Base-by-base conservation (phyloP, 306 rosid genomes). In the Gillenia trifoliata region DNA sequence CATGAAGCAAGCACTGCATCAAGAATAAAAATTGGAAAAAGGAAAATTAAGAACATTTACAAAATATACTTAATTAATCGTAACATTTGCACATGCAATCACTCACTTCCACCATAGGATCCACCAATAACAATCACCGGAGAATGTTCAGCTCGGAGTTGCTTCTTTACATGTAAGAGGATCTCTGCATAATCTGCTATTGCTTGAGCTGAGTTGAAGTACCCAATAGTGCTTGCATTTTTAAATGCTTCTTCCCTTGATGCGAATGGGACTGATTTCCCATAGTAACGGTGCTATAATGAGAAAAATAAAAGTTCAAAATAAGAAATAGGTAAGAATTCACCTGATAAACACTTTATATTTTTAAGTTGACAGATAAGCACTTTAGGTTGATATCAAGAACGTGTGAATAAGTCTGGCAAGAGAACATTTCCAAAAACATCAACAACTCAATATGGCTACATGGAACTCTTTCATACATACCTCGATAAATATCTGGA, bases 61-160 rank as follows among this genome's bases (percentile, higher is more conserved):
- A 45, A 45, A 45, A 45, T 38, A 1, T 38, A 38, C 41, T 38
- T 36, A 36, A 36, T 34, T 12, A 11, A 4, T 11, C 9, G 17
- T 3, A 3, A 28, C 61, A 38, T 38, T 38, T n/a, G n/a, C 41
- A 38, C 41, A 38, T 38, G 19, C 19, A 45, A 16, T 20, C 4
- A 85, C 94, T 82, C 20, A 92, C 98, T 92, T 92, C 94, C 98
- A 52, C 98, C 94, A 20, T 90, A 92, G 29, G 98, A 92, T 59
- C 85, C 98, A 67, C 98, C 98, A 26, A 92, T 52, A 2, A 90
- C 92, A 77, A 90, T 81, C n/a, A 88, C 83, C 0, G 96, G 98
- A 5, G 94, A 90, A 28, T 84, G 34, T 33, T 74, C 23, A 9
- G 96, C 88, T 0, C 65, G 41, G 3, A 84, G 64, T 57, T 72